A percentile compares a stretch with the other conserved stretches of the same genome.
phyloP scores from a whole-genome alignment of 2,329 filamentous ascomycete genomes.

The Raffaelea arxii region DNA sequence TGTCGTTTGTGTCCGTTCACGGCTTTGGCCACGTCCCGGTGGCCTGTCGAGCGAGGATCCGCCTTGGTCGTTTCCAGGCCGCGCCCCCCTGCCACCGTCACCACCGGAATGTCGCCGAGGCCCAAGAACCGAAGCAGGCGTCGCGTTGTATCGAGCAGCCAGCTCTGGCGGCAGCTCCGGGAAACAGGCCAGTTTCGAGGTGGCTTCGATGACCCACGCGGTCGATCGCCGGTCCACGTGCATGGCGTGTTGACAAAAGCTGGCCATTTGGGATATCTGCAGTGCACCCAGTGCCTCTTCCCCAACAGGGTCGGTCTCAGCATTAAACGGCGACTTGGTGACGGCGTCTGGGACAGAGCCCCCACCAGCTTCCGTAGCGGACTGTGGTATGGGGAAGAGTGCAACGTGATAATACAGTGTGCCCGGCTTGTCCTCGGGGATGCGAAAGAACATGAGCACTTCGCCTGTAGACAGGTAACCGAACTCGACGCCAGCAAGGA shows the following conservation, averaged over 20 bases:
- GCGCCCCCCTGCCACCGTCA: neutral
- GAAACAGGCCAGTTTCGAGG: constrained; percentile 2
- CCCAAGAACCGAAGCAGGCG: constrained; percentile 2
- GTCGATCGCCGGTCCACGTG: constrained; percentile 4
- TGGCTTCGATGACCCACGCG: constrained; percentile 5
- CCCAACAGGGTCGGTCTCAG: constrained; percentile 1
- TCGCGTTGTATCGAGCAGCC: neutral
- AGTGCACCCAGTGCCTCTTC: constrained; percentile 5
- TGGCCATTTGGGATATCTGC: constrained; percentile 4
- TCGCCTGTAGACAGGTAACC: constrained; percentile 6
- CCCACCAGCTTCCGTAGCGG: neutral
- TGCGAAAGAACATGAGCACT: constrained; percentile 8
- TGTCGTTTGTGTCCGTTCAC: too few relatives aligned
- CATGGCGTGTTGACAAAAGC: constrained; percentile 6
- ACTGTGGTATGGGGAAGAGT: constrained; percentile 4
- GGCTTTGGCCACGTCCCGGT: too few relatives aligned
- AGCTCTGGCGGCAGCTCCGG: constrained; percentile 5
- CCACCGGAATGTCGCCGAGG: neutral
- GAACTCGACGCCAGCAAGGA: constrained; percentile 7
- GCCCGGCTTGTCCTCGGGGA: constrained; percentile 4
- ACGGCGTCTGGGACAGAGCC: constrained; percentile 1
- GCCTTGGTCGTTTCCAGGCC: too few relatives aligned
- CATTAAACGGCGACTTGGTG: constrained; percentile 1
- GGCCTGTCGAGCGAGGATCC: too few relatives aligned
- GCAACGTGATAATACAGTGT: constrained; percentile 6